Percentiles rank a stretch among this genome's conserved stretches.
Evolutionary conservation across 139 green algal species (phyloP).

Genomic region (Edaphochlamys debaryana): DNA sequence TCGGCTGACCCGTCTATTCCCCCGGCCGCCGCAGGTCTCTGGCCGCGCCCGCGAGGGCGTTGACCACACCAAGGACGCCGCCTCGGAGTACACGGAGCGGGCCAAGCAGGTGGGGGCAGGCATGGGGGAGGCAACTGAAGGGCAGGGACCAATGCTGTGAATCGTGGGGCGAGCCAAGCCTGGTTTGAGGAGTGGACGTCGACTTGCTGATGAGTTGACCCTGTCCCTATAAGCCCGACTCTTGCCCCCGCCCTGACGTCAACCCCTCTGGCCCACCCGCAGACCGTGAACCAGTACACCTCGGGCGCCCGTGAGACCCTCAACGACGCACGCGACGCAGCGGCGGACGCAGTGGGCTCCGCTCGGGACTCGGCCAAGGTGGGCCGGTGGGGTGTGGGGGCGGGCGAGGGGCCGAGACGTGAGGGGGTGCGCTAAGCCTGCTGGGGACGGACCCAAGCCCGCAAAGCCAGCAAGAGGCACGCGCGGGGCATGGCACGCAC

Average conservation of each 20-base stretch:
- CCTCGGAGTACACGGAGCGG: background rate
- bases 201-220: no score
- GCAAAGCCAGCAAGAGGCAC: no score
- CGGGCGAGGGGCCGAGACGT: background rate
- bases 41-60: background rate
- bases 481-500: no score
- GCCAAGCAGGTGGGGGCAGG: conserved; percentile 3
- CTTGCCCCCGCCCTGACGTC: no score
- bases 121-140: no score
- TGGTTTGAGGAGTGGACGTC: no score
- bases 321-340: background rate
- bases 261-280: no score
- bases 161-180: no score
- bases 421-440: no score
- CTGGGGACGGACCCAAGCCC: no score
- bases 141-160: no score
- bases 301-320: conserved; percentile 5
- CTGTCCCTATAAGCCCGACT: background rate
- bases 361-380: background rate
- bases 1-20: background rate
- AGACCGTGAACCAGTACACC: background rate
- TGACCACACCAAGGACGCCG: background rate
- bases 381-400: background rate
- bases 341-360: background rate
- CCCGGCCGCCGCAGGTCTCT: background rate